Evolutionary conservation across 108 stramenopile genomes (phyloP), one percentile per base, ranked within the genome.

Genomic region (Skeletonema marinoi): DNA sequence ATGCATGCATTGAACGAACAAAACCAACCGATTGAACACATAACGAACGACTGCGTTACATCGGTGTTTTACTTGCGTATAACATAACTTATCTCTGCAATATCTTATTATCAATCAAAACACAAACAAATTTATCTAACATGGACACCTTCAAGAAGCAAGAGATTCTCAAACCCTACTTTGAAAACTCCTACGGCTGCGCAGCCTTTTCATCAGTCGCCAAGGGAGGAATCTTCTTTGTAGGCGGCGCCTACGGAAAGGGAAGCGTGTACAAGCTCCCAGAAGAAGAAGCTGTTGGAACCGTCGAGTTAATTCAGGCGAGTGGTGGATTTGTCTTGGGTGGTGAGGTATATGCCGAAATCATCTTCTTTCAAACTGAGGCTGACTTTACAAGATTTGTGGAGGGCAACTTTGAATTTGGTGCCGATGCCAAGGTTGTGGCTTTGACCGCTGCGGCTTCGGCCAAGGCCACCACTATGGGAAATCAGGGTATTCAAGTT

Each of bases 101-200:
- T 25, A 25, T 25, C 25, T 25, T 25, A 25, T 25, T 25, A 25
- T 25, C 25, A 25, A 25, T 25, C 25, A 25, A 25, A 25, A 25
- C 25, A 60, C 0, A 60, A 29, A 2, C 13, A 70, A 44, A 70
- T 11, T 6, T 10, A 17, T 38, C 70, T 41, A 75, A 59, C 60
- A 79, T 86, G 85, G 85, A 86, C n/a, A 46, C 59, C 62, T 86
- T 86, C 70, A 70, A 65, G 38, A 75, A 71, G n/a, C 85, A 86
- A 72, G 74, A 74, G 25, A 41, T 29, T 0, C 73, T 82, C 63
- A 71, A 75, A 39, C 81, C 81, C 9, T 86, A 86, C 64, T 82
- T 86, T 61, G 78, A 66, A 1, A 73, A 58, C 1, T 62, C 81
- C 70, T 82, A 79, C 70, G 85, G 78, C 32, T 86, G 65, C 74